Base-by-base conservation (phyloP, 768 basidiomycete species). In the Fomitopsis serialis region DNA sequence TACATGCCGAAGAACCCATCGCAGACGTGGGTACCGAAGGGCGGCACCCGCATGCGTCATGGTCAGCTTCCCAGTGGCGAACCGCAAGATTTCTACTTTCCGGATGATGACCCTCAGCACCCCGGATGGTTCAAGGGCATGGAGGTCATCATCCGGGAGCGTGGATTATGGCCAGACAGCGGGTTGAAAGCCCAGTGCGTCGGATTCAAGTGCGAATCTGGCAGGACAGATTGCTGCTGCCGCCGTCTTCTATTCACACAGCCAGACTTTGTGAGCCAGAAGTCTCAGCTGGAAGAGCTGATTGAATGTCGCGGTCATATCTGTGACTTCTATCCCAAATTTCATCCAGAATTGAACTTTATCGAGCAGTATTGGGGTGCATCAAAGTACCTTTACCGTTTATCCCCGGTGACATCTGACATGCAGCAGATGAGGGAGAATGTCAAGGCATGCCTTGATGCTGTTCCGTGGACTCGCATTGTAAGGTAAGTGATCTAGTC, bases 321-420 rank as follows among this genome's bases (percentile, higher is more conserved):
- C 29, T 71, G 67, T 50, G 66, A 75, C 29, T 76, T 78, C 57
- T 58, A 72, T 2, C 72, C 71, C 1, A 77, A 77, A 59, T 77
- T 74, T 58, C 73, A 78, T 47, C 76, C 74, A 59, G 70, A 78
- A 59, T 63, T 77, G 3, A 77, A 78, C 60, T 71, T 72, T 15
- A 78, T 78, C 61, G 74, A 77, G 61, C 21, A 59, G 58, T 57
- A 72, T 43, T 72, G 70, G 69, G 68, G 69, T 1, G 72, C 68
- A 68, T 59, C 51, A 45, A 73, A 73, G 52, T 74, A 70, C 50
- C 50, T 61, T 0, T 72, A 73, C 54, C n/a, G n/a, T n/a, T n/a
- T n/a, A n/a, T n/a, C n/a, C n/a, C n/a, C n/a, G n/a, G n/a, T n/a
- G n/a, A n/a, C n/a, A n/a, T n/a, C n/a, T n/a, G n/a, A n/a, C 52